These are phyloP conservation scores for Trichoderma koningiopsis DNA, from an alignment of 2,329 filamentous ascomycete species.

Conservation along the genomic window DNA sequence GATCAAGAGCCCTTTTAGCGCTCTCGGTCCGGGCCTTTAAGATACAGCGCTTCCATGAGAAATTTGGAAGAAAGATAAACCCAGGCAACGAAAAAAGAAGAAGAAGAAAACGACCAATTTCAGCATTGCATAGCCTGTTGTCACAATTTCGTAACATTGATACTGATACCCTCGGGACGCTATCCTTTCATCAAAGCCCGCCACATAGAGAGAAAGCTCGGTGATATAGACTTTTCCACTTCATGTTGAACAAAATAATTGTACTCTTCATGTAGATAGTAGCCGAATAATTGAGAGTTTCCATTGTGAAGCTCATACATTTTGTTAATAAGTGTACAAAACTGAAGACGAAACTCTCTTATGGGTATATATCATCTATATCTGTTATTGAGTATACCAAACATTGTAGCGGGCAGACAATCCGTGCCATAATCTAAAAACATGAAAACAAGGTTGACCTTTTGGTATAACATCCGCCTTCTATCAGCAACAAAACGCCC, in stretches of 20 bases:
- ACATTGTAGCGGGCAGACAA: too few species aligned
- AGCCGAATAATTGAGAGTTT: neutral
- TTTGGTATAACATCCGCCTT: neutral
- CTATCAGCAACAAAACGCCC: neutral
- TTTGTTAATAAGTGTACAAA: neutral
- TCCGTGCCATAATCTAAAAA: neutral
- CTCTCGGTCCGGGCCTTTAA: slow-evolving; percentile 39
- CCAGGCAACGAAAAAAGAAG: neutral
- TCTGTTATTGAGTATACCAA: neutral
- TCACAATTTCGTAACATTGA: slow-evolving; percentile 24
- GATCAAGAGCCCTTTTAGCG: slow-evolving; percentile 77
- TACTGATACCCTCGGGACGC: slow-evolving; percentile 28
- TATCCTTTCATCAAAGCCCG: slow-evolving; percentile 3
- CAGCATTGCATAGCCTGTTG: slow-evolving; percentile 23
- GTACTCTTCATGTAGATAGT: neutral
- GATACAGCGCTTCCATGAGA: neutral
- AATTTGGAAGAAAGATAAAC: neutral
- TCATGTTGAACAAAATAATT: neutral
- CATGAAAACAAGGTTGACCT: neutral
- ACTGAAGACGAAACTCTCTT: neutral
- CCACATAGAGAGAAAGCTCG: slow-evolving; percentile 4
- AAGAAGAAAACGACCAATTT: neutral
- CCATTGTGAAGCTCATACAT: neutral
- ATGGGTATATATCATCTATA: neutral
- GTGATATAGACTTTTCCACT: slow-evolving; percentile 5